These are phyloP conservation scores for Fusarium sp. DNA, from an alignment of 2,329 filamentous ascomycete species.

Conservation along the genomic window DNA sequence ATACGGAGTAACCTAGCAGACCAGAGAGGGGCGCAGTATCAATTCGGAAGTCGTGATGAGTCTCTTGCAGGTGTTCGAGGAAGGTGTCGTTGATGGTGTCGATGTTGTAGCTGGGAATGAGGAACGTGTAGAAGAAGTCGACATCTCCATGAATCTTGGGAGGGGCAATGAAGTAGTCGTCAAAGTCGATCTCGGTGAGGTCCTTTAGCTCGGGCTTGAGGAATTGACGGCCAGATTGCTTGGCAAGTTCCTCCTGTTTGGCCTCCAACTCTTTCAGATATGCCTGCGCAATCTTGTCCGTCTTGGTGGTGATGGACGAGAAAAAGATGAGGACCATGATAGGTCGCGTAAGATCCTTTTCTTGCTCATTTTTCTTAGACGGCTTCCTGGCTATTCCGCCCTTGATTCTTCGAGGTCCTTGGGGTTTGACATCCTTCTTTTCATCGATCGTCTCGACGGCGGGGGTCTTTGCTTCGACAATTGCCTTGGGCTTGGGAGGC, in stretches of 20 bases:
- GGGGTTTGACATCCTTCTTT: slow-evolving; percentile 48
- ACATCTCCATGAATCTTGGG: slow-evolving; percentile 70
- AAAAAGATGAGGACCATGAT: slow-evolving; percentile 87
- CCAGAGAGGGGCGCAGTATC: slow-evolving; percentile 85
- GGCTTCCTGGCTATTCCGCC: slow-evolving; percentile 53
- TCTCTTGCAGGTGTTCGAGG: slow-evolving; percentile 88
- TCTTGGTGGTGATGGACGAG: slow-evolving; percentile 87
- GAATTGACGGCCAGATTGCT: slow-evolving; percentile 54
- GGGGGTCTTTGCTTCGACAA: slow-evolving; percentile 31
- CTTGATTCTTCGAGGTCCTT: slow-evolving; percentile 63
- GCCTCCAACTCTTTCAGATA: slow-evolving; percentile 68
- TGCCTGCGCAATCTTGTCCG: slow-evolving; percentile 76
- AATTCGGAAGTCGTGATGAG: slow-evolving; percentile 96
- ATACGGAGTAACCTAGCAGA: slow-evolving; percentile 89
- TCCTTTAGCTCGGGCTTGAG: slow-evolving; percentile 76
- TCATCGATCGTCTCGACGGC: slow-evolving; percentile 34
- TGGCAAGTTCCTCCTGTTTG: slow-evolving; percentile 63
- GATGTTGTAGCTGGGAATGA: slow-evolving; percentile 94
- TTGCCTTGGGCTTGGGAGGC: slow-evolving; percentile 22
- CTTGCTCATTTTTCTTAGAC: slow-evolving; percentile 39
- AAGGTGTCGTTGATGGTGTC: slow-evolving; percentile 92
- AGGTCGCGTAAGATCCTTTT: slow-evolving; percentile 53
- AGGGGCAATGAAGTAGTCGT: slow-evolving; percentile 88
- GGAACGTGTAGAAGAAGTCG: slow-evolving; percentile 83
- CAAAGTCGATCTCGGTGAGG: slow-evolving; percentile 87